Conservation (phyloP, 768 basidiomycete species). For the Rhizopogon rudus region DNA sequence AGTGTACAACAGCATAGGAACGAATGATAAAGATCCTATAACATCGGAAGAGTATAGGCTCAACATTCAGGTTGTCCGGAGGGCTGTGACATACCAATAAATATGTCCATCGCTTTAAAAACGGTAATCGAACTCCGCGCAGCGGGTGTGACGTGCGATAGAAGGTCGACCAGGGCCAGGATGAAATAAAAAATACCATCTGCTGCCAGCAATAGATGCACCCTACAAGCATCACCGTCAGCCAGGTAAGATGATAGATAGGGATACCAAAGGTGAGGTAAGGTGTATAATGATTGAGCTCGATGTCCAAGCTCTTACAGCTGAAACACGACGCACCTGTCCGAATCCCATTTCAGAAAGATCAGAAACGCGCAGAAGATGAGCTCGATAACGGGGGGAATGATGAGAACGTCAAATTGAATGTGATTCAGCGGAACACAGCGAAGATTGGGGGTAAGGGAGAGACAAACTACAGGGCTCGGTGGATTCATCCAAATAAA, state of each 20-base stretch:
- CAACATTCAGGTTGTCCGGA: neutral
- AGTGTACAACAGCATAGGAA: conserved; percentile 62
- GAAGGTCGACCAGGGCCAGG: conserved; percentile 55
- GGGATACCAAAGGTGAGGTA: conserved; percentile 7
- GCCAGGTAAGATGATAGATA: neutral
- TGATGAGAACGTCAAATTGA: conserved; percentile 47
- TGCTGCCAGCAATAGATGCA: conserved; percentile 51
- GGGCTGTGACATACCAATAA: conserved; percentile 48
- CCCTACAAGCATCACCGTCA: conserved; percentile 28
- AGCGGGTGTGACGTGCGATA: conserved; percentile 52
- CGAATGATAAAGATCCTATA: conserved; percentile 49
- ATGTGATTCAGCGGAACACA: conserved; percentile 48
- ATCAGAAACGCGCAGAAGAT: conserved; percentile 53
- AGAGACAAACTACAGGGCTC: conserved; percentile 57
- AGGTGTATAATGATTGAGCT: neutral
- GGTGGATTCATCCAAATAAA: conserved; percentile 27
- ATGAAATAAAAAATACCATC: conserved; percentile 61
- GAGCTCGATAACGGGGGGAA: conserved; percentile 61
- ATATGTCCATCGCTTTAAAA: conserved; percentile 52
- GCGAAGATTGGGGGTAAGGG: conserved; percentile 65
- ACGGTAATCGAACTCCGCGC: conserved; percentile 37
- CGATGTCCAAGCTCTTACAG: neutral
- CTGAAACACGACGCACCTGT: conserved; percentile 36
- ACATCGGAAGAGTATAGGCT: neutral
- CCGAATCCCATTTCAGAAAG: conserved; percentile 41